These are phyloP conservation scores for Neonectria sp. DNA, from an alignment of 2,329 filamentous ascomycete genomes.

Conservation along the genomic window DNA sequence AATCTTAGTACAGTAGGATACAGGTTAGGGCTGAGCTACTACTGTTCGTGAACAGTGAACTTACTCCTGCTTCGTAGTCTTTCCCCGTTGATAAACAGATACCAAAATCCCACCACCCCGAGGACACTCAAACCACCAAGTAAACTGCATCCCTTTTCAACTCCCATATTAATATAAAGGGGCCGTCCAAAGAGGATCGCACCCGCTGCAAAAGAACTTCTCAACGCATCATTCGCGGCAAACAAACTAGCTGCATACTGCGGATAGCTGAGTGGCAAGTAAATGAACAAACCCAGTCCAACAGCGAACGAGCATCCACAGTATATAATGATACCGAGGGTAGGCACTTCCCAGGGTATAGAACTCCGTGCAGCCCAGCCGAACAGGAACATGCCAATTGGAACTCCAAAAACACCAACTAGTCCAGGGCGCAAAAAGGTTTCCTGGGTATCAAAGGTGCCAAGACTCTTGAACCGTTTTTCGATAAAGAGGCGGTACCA, in stretches of 20 bases:
- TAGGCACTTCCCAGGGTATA: slow-evolving; percentile 51
- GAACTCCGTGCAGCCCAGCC: slow-evolving; percentile 52
- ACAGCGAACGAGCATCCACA: slow-evolving; percentile 49
- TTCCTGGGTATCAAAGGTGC: no score
- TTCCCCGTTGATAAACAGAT: slow-evolving; percentile 4
- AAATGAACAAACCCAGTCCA: slow-evolving; percentile 53
- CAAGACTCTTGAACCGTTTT: no score
- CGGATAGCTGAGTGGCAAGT: slow-evolving; percentile 58
- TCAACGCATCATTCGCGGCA: slow-evolving; percentile 66
- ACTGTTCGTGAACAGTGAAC: background rate
- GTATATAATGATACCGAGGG: slow-evolving; percentile 56
- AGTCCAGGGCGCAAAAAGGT: no score
- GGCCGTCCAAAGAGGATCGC: slow-evolving; percentile 13
- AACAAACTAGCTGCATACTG: slow-evolving; percentile 67
- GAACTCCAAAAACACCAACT: slow-evolving; percentile 44
- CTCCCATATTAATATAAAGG: slow-evolving; percentile 8
- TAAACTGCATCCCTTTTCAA: slow-evolving; percentile 1
- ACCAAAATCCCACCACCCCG: slow-evolving; percentile 12
- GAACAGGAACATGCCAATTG: slow-evolving; percentile 58
- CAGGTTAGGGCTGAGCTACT: no score
- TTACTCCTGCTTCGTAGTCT: slow-evolving; percentile 9
- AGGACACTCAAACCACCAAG: slow-evolving; percentile 10
- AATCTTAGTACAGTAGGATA: no score
- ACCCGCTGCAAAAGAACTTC: slow-evolving; percentile 1
- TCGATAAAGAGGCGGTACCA: no score